phyloP scores from a whole-genome alignment of 176 grass and related monocot genomes.

The Saccharum spontaneum region DNA sequence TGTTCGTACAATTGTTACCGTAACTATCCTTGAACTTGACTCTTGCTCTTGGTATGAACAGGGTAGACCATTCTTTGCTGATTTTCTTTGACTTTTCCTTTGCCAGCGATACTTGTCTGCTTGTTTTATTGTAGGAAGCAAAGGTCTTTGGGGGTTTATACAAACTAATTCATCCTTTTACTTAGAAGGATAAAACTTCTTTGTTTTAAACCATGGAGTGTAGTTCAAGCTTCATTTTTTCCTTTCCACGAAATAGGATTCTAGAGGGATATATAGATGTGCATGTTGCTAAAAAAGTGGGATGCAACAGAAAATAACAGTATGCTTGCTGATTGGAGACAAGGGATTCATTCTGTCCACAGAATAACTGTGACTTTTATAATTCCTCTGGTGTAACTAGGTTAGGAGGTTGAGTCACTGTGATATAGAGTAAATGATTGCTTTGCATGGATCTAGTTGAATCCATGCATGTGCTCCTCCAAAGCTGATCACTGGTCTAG shows the following conservation, averaged over 20 bases:
- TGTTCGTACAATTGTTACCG: not conserved
- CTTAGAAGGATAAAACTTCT: not conserved
- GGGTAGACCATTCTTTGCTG: not conserved
- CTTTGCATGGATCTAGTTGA: not conserved
- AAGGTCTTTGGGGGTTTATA: conserved; percentile 1
- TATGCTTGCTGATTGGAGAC: conserved; percentile 1
- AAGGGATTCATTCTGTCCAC: not conserved
- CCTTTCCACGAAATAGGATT: not conserved
- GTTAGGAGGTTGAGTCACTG: not conserved
- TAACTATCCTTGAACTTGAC: not conserved
- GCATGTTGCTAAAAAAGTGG: not conserved
- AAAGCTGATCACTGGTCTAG: conserved; percentile 1
- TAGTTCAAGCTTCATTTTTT: not conserved
- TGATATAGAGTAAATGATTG: not conserved
- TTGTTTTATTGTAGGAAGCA: conserved; percentile 10
- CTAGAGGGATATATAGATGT: not conserved
- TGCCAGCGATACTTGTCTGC: not conserved
- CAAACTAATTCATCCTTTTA: conserved; percentile 7
- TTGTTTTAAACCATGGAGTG: not conserved
- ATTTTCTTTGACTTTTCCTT: not conserved
- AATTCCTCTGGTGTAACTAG: not conserved
- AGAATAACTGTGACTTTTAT: not conserved
- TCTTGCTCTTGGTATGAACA: conserved; percentile 5
- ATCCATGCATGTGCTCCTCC: not conserved
- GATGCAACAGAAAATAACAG: not conserved